Conservation (phyloP, 257 asterid species). For the Capsicum rhomboideum region DNA sequence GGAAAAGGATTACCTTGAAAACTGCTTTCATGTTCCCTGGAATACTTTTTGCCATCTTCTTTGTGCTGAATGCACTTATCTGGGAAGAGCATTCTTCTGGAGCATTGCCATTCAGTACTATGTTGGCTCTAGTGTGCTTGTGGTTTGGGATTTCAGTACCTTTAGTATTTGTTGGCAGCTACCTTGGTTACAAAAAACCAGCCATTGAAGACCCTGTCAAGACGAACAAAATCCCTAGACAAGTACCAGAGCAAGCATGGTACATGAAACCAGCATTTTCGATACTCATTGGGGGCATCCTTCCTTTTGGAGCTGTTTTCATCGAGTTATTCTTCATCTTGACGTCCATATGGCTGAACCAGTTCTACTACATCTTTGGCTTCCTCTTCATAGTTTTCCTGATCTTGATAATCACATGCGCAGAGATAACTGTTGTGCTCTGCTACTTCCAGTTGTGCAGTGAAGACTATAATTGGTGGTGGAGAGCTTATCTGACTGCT, state of each 20-base stretch:
- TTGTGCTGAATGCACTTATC: conserved; percentile 66
- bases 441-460: conserved; percentile 95
- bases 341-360: conserved; percentile 94
- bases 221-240: conserved; percentile 79
- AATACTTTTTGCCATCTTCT: conserved; percentile 57
- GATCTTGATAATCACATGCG: conserved; percentile 70
- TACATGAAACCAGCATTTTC: conserved; percentile 82
- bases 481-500: conserved; percentile 88
- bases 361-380: conserved; percentile 85
- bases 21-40: conserved; percentile 91
- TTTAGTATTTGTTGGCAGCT: conserved; percentile 74
- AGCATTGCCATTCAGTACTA: conserved; percentile 80
- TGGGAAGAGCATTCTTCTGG: conserved; percentile 93
- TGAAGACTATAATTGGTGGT: conserved; percentile 92
- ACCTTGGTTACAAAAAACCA: conserved; percentile 70
- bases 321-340: conserved; percentile 81
- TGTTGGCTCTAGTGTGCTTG: conserved; percentile 75
- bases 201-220: conserved; percentile 79
- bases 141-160: conserved; percentile 95
- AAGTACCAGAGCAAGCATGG: conserved; percentile 87
- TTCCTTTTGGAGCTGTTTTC: conserved; percentile 92
- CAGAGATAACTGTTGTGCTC: conserved; percentile 75
- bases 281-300: conserved; percentile 76
- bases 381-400: conserved; percentile 81
- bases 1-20: conserved; percentile 78